A percentile compares a stretch with the other conserved stretches of the same genome.
Conservation (phyloP, 2,329 filamentous ascomycete genomes). For the Alternaria sp. region DNA sequence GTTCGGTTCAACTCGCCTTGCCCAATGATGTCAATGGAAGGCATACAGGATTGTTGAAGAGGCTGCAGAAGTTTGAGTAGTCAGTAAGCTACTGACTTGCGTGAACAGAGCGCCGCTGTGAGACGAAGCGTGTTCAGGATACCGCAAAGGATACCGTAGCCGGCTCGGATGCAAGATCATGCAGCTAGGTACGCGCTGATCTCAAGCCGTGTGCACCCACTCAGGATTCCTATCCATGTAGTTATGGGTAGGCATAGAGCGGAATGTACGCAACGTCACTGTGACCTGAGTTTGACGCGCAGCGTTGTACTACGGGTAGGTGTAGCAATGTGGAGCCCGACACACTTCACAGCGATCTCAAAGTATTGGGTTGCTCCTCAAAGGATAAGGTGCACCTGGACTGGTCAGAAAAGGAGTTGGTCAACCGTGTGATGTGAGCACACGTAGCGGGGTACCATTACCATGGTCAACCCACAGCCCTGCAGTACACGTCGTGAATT, state of each 20-base stretch:
- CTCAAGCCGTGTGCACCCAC: background rate
- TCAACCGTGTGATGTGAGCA: background rate
- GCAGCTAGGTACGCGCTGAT: constrained; percentile 5
- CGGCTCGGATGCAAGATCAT: constrained; percentile 15
- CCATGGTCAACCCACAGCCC: background rate
- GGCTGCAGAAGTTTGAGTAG: background rate
- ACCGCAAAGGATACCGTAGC: background rate
- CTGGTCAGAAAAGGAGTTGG: background rate
- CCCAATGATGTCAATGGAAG: background rate
- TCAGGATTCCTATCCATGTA: background rate
- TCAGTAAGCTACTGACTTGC: background rate
- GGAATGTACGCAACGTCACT: constrained; percentile 4
- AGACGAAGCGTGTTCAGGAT: background rate
- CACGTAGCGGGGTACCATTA: background rate
- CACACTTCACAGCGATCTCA: background rate
- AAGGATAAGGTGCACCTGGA: background rate
- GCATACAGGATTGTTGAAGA: background rate
- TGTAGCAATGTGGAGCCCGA: constrained; percentile 1
- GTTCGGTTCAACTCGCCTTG: background rate
- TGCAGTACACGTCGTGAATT: background rate
- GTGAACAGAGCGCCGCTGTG: background rate
- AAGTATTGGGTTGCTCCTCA: background rate
- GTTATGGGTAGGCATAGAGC: background rate
- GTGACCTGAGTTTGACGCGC: background rate
- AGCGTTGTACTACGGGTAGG: constrained; percentile 1